Evolutionary conservation across 495 filamentous ascomycete genomes (phyloP), one percentile per base, ranked within the genome.

Genomic region (Xylaria bambusicola): DNA sequence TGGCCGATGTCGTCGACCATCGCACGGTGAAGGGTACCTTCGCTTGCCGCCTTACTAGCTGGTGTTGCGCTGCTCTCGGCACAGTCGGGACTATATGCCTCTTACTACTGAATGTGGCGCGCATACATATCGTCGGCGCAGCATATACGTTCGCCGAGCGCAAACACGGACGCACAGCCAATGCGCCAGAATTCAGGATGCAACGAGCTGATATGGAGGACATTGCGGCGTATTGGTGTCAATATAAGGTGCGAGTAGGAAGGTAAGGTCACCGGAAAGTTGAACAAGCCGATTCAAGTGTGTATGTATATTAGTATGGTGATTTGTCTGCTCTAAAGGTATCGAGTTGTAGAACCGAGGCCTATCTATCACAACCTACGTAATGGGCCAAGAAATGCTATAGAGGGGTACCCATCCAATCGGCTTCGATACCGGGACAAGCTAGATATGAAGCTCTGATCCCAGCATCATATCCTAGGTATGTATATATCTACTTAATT

Each of bases 1-100:
- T 52, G 29, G 64, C 49, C 29, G 68, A 63, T 1, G 48, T 57
- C 29, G 71, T 67, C 15, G 60, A 69, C 56, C 59, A 62, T 38
- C 65, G 62, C n/a, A 56, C n/a, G n/a, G n/a, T n/a, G n/a, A n/a
- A n/a, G n/a, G n/a, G n/a, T n/a, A n/a, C n/a, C n/a, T n/a, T n/a
- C n/a, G n/a, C n/a, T n/a, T n/a, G n/a, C 38, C 24, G 8, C 4
- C 12, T 46, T 23, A 24, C n/a, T 18, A 10, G 48, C 31, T 53
- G 42, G 35, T 21, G 12, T 18, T 3, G 17, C 4, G 18, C 3
- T 18, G 41, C n/a, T 3, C 10, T 17, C 3, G 38, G 10, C 3
- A 17, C 38, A 17, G n/a, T 12, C 38, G 38, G 38, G n/a, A n/a
- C 38, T 15, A 17, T 17, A 41, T 17, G 38, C 6, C 38, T 17